Evolutionary conservation across 169 alveolate species (phyloP).

Genomic region (Plasmodium berghei): DNA sequence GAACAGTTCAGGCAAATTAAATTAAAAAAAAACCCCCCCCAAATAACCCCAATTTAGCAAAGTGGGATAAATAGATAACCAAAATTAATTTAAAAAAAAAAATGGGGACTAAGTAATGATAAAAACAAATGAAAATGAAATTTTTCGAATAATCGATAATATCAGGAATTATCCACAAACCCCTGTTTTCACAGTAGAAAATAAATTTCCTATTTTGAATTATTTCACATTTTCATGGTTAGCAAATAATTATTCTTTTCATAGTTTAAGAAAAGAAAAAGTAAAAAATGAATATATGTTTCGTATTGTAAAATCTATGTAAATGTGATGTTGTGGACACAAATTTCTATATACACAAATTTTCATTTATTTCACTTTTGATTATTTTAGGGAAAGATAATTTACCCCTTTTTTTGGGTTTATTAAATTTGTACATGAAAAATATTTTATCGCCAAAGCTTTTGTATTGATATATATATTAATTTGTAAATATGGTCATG

Average conservation of each 20-base stretch:
- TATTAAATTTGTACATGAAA: constrained; percentile 40
- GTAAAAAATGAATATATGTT: not conserved
- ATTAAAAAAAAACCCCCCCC: not conserved
- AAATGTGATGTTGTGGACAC: not conserved
- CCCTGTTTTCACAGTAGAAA: constrained; percentile 58
- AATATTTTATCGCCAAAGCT: constrained; percentile 78
- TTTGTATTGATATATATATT: constrained; percentile 78
- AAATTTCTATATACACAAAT: not conserved
- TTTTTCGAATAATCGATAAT: constrained; percentile 41
- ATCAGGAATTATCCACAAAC: constrained; percentile 55
- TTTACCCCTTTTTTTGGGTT: constrained; percentile 64
- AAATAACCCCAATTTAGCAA: not conserved
- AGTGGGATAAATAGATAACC: no score
- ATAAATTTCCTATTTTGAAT: constrained; percentile 19
- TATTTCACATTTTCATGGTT: constrained; percentile 15
- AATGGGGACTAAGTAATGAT: constrained; percentile 40
- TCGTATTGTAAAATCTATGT: not conserved
- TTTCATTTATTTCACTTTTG: not conserved
- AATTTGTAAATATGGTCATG: constrained; percentile 81
- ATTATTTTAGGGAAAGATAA: constrained; percentile 60
- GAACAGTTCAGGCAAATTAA: not conserved
- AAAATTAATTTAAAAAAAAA: not conserved
- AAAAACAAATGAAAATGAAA: constrained; percentile 53
- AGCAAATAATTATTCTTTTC: not conserved
- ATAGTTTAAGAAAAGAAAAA: not conserved